Evolutionary conservation across 1,139 yeast species (phyloP).

Genomic region (Magnusiomyces paraingens): DNA sequence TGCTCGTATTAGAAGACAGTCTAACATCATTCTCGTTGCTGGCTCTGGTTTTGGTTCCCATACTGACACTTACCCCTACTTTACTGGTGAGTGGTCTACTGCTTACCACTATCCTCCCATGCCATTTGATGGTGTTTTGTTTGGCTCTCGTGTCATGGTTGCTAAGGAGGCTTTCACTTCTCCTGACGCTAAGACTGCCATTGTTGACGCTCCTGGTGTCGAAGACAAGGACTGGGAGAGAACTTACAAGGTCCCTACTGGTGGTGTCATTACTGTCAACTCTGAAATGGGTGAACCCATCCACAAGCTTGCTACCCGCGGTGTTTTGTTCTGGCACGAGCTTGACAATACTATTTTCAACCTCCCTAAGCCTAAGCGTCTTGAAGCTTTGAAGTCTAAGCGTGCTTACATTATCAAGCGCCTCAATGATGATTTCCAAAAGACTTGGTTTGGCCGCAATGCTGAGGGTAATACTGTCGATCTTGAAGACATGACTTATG

Average conservation of each 20-base stretch:
- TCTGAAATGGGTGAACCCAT: slow-evolving; percentile 99
- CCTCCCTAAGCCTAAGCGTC: slow-evolving; percentile 82
- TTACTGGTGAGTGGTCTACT: slow-evolving; percentile 93
- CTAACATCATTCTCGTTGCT: slow-evolving; percentile 84
- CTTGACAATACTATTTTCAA: slow-evolving; percentile 89
- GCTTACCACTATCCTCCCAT: slow-evolving; percentile 86
- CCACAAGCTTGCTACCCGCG: slow-evolving; percentile 97
- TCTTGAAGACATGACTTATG: slow-evolving; percentile 91
- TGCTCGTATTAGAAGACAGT: slow-evolving; percentile 84
- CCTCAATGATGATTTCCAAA: slow-evolving; percentile 91
- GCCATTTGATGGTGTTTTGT: slow-evolving; percentile 97
- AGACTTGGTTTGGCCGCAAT: slow-evolving; percentile 91
- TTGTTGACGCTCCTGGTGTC: slow-evolving; percentile 87
- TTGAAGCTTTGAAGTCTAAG: slow-evolving; percentile 76
- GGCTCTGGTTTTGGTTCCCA: slow-evolving; percentile 99
- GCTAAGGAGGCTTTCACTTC: slow-evolving; percentile 96
- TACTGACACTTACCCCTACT: slow-evolving; percentile 93
- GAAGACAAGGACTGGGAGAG: slow-evolving; percentile 85
- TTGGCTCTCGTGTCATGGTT: slow-evolving; percentile 96
- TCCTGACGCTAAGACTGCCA: slow-evolving; percentile 86
- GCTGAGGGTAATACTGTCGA: slow-evolving; percentile 76
- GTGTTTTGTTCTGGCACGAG: slow-evolving; percentile 91
- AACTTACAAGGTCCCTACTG: slow-evolving; percentile 91
- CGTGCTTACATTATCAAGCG: slow-evolving; percentile 77
- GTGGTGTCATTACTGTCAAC: slow-evolving; percentile 92